Percentiles rank a stretch among this genome's conserved stretches.
phyloP scores from a whole-genome alignment of 805 yeast species.

The Metschnikowia colocasiae region DNA sequence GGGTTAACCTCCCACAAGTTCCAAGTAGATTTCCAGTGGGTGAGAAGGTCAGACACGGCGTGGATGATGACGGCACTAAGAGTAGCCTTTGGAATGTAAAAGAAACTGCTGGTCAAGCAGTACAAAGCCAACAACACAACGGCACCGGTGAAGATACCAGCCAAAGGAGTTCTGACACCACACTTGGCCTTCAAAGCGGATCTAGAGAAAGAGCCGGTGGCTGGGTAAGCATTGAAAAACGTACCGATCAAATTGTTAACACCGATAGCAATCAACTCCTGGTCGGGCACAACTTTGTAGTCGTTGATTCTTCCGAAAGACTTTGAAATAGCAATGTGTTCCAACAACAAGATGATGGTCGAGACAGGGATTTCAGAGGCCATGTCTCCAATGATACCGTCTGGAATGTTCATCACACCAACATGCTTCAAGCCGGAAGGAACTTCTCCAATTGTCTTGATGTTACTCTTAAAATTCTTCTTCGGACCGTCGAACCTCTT shows the following conservation, averaged over 20 bases:
- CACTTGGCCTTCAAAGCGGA: slow-evolving; percentile 93
- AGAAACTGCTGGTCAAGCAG: slow-evolving; percentile 78
- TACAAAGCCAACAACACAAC: slow-evolving; percentile 86
- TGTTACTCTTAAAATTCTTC: slow-evolving; percentile 39
- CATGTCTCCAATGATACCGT: slow-evolving; percentile 53
- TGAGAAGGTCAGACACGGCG: slow-evolving; percentile 83
- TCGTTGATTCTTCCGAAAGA: slow-evolving; percentile 92
- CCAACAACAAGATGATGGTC: slow-evolving; percentile 74
- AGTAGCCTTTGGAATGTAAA: slow-evolving; percentile 86
- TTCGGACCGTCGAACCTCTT: slow-evolving; percentile 28
- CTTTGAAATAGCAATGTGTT: slow-evolving; percentile 90
- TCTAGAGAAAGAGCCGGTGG: slow-evolving; percentile 93
- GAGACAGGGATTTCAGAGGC: slow-evolving; percentile 85
- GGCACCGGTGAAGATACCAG: slow-evolving; percentile 86
- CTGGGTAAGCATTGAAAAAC: slow-evolving; percentile 90
- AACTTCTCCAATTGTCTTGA: slow-evolving; percentile 67
- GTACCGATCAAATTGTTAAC: slow-evolving; percentile 87
- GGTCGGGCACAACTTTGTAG: slow-evolving; percentile 87
- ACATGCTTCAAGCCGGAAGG: slow-evolving; percentile 79
- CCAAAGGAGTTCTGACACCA: slow-evolving; percentile 91
- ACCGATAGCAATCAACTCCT: slow-evolving; percentile 92
- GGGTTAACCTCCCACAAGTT: slow-evolving; percentile 72
- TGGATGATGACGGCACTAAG: slow-evolving; percentile 86
- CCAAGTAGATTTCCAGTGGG: slow-evolving; percentile 64
- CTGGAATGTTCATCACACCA: slow-evolving; percentile 66